Conservation (phyloP, 2,329 filamentous ascomycete genomes). For the Aspergillus oerlinghausenensis region DNA sequence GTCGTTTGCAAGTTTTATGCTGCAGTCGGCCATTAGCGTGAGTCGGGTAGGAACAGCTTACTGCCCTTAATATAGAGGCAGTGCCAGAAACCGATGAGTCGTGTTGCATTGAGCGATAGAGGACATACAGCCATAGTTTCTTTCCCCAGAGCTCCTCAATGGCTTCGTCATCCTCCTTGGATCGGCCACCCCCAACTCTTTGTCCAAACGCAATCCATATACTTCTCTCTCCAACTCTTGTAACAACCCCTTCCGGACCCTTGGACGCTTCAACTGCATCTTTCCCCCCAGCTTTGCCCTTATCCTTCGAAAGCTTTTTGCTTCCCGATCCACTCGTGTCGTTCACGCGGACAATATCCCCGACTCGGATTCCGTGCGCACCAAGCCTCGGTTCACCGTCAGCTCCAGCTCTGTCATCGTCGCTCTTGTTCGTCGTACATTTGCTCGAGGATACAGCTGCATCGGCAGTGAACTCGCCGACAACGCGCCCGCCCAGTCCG, state of each 20-base stretch:
- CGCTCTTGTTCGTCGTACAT: constrained; percentile 8
- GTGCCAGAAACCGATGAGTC: neutral
- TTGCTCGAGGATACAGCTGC: constrained; percentile 54
- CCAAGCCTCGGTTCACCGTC: constrained; percentile 41
- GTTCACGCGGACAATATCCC: constrained; percentile 45
- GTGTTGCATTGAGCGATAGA: neutral
- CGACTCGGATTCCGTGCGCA: constrained; percentile 45
- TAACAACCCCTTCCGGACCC: constrained; percentile 45
- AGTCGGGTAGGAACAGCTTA: neutral
- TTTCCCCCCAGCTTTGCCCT: constrained; percentile 29
- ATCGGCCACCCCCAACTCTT: constrained; percentile 27
- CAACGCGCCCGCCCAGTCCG: constrained; percentile 83
- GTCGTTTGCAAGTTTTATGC: constrained; percentile 63
- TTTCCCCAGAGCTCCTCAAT: constrained; percentile 49
- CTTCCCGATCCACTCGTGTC: constrained; percentile 26
- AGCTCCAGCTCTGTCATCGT: constrained; percentile 30
- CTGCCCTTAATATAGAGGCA: neutral
- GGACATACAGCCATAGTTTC: constrained; percentile 60
- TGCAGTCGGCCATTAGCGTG: constrained; percentile 27
- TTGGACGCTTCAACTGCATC: constrained; percentile 22
- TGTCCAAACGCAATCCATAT: constrained; percentile 45
- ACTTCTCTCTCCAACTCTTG: constrained; percentile 38
- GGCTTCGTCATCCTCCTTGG: constrained; percentile 40
- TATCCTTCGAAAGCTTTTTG: constrained; percentile 28
- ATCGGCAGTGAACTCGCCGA: constrained; percentile 73